Percentiles rank a stretch among this genome's conserved stretches.
Evolutionary conservation across 768 basidiomycete genomes (phyloP).

Genomic region (Russula abietina): DNA sequence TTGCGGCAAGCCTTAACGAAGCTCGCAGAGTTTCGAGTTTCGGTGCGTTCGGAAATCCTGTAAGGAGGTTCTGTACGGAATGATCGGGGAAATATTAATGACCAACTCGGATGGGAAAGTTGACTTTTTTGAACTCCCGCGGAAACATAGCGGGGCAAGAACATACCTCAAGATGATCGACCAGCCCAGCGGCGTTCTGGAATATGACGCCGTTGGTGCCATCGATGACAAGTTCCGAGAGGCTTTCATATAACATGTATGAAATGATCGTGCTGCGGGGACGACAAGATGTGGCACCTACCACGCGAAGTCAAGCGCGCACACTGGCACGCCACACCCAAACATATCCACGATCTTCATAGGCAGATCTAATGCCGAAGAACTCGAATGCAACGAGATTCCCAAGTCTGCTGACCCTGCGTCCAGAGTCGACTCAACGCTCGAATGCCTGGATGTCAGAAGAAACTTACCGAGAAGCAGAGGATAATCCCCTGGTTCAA

Average conservation of each 20-base stretch:
- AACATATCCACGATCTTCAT: constrained; percentile 99
- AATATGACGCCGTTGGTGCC: constrained; percentile 83
- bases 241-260: constrained; percentile 32
- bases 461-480: constrained; percentile 57
- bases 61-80: constrained; percentile 16
- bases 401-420: constrained; percentile 88
- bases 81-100: neutral
- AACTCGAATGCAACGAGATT: constrained; percentile 84
- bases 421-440: neutral
- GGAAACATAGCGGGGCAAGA: constrained; percentile 9
- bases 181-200: constrained; percentile 56
- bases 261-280: neutral
- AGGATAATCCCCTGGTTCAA: constrained; percentile 89
- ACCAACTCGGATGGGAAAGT: neutral
- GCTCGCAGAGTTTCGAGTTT: constrained; percentile 16
- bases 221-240: constrained; percentile 81
- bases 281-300: constrained; percentile 34
- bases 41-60: constrained; percentile 15
- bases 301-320: constrained; percentile 85
- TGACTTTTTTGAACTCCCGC: neutral
- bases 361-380: constrained; percentile 85
- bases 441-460: neutral
- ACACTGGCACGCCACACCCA: constrained; percentile 90
- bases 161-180: constrained; percentile 63
- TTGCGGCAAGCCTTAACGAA: constrained; percentile 8